Base-by-base conservation (phyloP, 208 protist genomes). In the Phytomonas francai region DNA sequence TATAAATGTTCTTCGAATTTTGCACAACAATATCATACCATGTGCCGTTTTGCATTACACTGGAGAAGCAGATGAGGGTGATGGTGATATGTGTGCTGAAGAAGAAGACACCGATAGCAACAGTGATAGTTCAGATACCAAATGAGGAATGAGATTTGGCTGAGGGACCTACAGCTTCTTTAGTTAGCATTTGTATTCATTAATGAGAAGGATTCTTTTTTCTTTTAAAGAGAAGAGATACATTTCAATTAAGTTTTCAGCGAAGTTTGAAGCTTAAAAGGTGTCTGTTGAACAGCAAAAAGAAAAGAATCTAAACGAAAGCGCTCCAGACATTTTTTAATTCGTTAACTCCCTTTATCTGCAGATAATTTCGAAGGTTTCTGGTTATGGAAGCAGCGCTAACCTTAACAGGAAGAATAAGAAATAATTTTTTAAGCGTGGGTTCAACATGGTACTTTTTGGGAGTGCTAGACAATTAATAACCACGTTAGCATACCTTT, bases 11-110 rank as follows among this genome's bases (percentile, higher is more conserved):
- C 65, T 86, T 34, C 79, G 83, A 68, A 71, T 87, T 36, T 70
- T 95, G 30, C 81, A 89, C 77, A 80, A 77, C 54, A 75, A 70
- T 66, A 81, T 95, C 59, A 81, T 95, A 56, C 90, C 90, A 4
- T 73, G 76, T 61, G 90, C 90, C 6, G 85, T 93, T 32, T 71
- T 84, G 57, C 87, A 85, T 79, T 95, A 93, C 84, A 95, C 90
- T 16, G 87, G 87, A 65, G 87, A 95, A 78, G 89, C 89, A 27
- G 81, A 81, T 7, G 84, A 95, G 51, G 90, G 90, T 32, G 78
- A 65, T 74, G 83, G 79, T 67, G 45, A 54, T 54, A 54, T 54
- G 19, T 19, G 45, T 54, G 6, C 25, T 1, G 45, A 54, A 25
- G 45, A 54, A 25, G 45, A 54, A 1, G 83, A 92, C 58, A 60